Evolutionary conservation across 2,329 filamentous ascomycete species (phyloP), one percentile per base, ranked within the genome.

Genomic region (Fonsecaea pedrosoi): DNA sequence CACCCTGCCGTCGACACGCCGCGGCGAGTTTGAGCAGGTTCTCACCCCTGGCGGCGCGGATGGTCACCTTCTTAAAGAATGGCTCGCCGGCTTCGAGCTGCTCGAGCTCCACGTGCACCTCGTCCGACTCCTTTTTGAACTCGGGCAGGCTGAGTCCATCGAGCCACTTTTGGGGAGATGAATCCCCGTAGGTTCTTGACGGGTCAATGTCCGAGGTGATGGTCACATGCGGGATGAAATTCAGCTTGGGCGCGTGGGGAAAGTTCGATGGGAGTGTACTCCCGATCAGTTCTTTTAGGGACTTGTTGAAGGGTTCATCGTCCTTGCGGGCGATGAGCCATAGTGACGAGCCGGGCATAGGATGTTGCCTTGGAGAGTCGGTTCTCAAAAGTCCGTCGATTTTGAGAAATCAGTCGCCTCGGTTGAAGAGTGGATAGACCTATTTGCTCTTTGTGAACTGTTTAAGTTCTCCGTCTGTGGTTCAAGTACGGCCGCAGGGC

Each of bases 31-130:
- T 62, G 59, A 69, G n/a, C 15, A 70, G 32, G 45, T 70, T 70
- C 15, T 15, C 64, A 54, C 67, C 60, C 32, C 69, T 69, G 7
- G 37, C 48, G 10, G 62, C 57, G n/a, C 61, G 59, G 5, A 70
- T 25, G 6, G 63, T 66, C 48, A 70, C 38, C 34, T 68, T 70
- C 57, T 66, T 68, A 64, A 69, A 69, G 54, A 66, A 66, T 1
- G 66, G 54, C 21, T 69, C 66, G 21, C 66, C 69, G 15, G 66
- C 62, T 45, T 70, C 66, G 35, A 69, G 60, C 32, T 60, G 38
- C 34, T 69, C 69, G 40, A 70, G 61, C 53, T 69, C 66, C 7
- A 70, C 25, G 13, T 56, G 54, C 3, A 66, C 58, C 38, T 70
- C 68, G 34, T 69, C 38, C 18, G 21, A 18, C 53, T 68, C 63